Percentiles rank a stretch among this genome's conserved stretches.
Evolutionary conservation across 768 basidiomycete genomes (phyloP).

Genomic region (Leucosporidium yakuticum): DNA sequence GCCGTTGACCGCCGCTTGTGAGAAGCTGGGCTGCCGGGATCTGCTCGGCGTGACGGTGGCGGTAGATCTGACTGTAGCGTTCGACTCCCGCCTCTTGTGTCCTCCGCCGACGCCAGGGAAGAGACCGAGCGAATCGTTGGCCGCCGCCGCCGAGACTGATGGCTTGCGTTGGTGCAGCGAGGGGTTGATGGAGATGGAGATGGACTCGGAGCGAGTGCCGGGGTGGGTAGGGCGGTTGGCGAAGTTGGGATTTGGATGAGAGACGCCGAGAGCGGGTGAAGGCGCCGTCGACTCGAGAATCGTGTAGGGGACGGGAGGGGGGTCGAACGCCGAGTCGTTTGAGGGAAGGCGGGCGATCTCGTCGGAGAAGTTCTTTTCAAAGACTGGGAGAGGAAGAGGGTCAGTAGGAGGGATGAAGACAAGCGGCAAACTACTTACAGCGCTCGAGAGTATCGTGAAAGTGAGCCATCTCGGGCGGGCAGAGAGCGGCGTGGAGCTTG

Average conservation of each 20-base stretch:
- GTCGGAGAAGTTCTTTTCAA: slow-evolving; percentile 34
- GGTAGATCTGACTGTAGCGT: neutral
- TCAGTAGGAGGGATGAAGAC: neutral
- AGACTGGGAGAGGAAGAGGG: slow-evolving; percentile 27
- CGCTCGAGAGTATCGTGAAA: slow-evolving; percentile 82
- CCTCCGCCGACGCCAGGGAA: neutral
- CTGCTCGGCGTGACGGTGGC: neutral
- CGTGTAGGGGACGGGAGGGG: neutral
- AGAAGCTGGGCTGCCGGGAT: too few species aligned
- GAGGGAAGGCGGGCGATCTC: slow-evolving; percentile 33
- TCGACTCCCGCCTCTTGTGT: neutral
- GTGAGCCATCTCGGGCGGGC: slow-evolving; percentile 77
- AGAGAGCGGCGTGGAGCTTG: slow-evolving; percentile 71
- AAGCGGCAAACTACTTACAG: slow-evolving; percentile 37
- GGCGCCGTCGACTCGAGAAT: neutral
- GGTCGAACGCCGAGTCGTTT: neutral
- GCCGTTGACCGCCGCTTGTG: neutral
- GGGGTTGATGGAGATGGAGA: slow-evolving; percentile 2
- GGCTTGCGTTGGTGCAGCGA: neutral
- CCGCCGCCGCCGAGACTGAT: too few species aligned
- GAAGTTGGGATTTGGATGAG: neutral
- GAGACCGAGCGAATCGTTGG: neutral
- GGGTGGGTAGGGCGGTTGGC: neutral
- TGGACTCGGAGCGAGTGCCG: neutral
- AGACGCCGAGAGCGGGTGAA: neutral